These are phyloP conservation scores for Xylaria sp. DNA, from an alignment of 2,329 filamentous ascomycete genomes.

Conservation along the genomic window DNA sequence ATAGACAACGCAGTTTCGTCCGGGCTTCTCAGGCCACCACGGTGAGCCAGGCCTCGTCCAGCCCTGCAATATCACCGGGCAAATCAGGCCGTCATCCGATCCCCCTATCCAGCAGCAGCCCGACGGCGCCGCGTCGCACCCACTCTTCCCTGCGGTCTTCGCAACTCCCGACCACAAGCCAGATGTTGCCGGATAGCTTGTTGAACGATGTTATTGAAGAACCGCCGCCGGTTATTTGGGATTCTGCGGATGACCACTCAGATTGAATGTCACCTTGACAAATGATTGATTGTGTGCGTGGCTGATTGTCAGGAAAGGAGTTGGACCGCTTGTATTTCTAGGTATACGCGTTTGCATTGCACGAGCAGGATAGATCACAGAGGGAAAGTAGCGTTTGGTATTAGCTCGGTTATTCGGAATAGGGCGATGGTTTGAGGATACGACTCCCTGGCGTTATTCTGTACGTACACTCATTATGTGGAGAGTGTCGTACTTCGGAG, in stretches of 20 bases:
- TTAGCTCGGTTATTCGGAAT: neutral
- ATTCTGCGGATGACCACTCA: constrained; percentile 55
- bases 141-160: constrained; percentile 52
- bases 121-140: constrained; percentile 30
- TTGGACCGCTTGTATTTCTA: neutral
- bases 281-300: neutral
- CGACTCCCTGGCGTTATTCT: neutral
- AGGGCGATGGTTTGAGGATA: constrained; percentile 2
- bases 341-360: constrained; percentile 5
- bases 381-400: constrained; percentile 1
- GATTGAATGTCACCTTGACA: constrained; percentile 34
- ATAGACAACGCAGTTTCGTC: constrained; percentile 38
- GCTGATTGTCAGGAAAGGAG: neutral
- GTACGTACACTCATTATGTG: neutral
- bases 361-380: neutral
- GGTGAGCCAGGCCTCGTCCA: constrained; percentile 51
- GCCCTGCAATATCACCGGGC: constrained; percentile 46
- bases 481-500: neutral
- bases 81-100: constrained; percentile 42
- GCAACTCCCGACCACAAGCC: constrained; percentile 62
- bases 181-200: constrained; percentile 62
- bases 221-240: constrained; percentile 54
- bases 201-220: constrained; percentile 52
- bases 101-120: constrained; percentile 39
- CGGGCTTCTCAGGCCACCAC: constrained; percentile 58